phyloP scores from a whole-genome alignment of 2,329 filamentous ascomycete species.

The Diaporthe helianthi region DNA sequence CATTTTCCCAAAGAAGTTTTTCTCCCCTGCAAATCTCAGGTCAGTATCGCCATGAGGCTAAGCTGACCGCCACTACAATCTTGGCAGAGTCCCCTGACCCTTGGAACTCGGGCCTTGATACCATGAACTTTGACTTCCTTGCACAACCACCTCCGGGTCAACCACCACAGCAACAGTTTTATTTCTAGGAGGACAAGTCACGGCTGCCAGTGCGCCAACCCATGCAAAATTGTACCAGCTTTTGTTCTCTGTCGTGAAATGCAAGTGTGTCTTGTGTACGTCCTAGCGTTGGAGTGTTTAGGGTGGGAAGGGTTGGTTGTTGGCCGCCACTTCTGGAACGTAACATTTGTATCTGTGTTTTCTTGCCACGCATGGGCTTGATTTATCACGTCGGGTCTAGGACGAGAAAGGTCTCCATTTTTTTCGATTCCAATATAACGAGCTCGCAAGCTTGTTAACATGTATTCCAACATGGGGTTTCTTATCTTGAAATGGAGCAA shows the following conservation, averaged over 20 bases:
- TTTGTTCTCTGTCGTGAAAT: not conserved
- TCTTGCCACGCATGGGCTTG: not conserved
- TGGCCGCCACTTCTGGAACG: not conserved
- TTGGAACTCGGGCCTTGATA: constrained; percentile 62
- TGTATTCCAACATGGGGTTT: not conserved
- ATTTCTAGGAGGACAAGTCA: constrained; percentile 50
- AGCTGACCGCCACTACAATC: not conserved
- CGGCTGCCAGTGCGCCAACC: not conserved
- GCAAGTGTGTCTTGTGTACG: not conserved
- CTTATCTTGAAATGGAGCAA: not conserved
- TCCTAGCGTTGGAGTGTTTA: not conserved
- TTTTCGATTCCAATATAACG: no score
- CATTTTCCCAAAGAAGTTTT: constrained; percentile 1
- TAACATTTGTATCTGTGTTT: not conserved
- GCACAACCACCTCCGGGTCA: constrained; percentile 66
- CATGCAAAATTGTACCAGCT: not conserved
- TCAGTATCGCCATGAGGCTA: not conserved
- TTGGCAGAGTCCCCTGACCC: constrained; percentile 64
- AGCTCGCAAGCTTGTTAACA: not conserved
- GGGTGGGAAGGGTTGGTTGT: not conserved
- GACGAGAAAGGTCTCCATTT: not conserved
- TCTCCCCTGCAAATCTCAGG: not conserved
- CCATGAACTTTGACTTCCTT: constrained; percentile 67
- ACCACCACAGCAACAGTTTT: constrained; percentile 61
- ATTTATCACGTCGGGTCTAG: not conserved